Evolutionary conservation across 768 basidiomycete genomes (phyloP).

Genomic region (Boletus reticuloceps): DNA sequence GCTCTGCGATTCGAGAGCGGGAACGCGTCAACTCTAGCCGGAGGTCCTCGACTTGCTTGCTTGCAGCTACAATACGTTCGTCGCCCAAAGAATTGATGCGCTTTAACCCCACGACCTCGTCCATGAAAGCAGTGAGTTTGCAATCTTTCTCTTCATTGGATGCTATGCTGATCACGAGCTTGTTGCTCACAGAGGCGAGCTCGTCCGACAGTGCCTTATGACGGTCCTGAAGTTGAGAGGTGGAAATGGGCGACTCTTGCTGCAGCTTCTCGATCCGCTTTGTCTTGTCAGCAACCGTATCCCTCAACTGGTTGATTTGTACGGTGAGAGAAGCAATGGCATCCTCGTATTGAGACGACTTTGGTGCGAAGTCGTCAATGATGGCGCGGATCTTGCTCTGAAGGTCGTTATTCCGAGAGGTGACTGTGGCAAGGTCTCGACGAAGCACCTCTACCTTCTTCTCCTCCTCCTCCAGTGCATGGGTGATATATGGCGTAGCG

Average conservation of each 20-base stretch:
- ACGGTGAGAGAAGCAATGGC: background rate
- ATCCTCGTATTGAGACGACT: slow-evolving; percentile 1
- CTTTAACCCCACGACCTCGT: background rate
- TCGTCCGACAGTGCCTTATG: background rate
- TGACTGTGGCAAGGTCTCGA: background rate
- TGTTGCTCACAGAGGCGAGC: background rate
- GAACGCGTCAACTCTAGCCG: background rate
- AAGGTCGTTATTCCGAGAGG: slow-evolving; percentile 1
- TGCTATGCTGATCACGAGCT: background rate
- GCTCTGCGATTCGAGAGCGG: background rate
- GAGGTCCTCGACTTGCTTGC: background rate
- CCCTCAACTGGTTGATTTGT: slow-evolving; percentile 1
- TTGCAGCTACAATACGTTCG: background rate
- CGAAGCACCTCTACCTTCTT: slow-evolving; percentile 4
- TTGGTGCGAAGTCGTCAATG: background rate
- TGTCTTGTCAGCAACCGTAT: background rate
- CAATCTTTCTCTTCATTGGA: background rate
- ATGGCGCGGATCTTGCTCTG: background rate
- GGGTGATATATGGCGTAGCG: background rate
- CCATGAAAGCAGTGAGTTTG: background rate
- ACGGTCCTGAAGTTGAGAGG: background rate
- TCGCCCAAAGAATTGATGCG: background rate
- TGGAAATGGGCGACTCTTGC: background rate
- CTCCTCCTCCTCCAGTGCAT: background rate
- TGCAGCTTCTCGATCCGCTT: background rate